Conservation (phyloP, 2,329 filamentous ascomycete genomes). For the Chaetoscypha palmicola region DNA sequence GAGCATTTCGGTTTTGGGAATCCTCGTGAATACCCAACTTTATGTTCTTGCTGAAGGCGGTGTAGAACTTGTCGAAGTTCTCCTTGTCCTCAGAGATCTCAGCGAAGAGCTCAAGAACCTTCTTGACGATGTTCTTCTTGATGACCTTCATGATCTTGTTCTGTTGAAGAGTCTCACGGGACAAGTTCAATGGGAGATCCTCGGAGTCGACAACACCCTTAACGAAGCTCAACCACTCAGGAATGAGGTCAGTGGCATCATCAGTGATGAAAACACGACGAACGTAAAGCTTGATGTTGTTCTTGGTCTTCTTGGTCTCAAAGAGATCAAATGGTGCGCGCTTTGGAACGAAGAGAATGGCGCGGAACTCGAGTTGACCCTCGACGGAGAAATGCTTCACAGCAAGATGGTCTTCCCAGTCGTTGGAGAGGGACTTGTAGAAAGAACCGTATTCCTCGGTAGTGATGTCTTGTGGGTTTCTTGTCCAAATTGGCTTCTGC, state of each 20-base stretch:
- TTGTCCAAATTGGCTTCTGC: conserved; percentile 99
- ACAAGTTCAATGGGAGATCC: conserved; percentile 98
- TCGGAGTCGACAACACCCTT: conserved; percentile 99
- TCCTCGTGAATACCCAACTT: conserved; percentile 99
- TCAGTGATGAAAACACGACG: conserved; percentile 99
- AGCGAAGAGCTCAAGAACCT: conserved; percentile 97
- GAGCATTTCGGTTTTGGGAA: conserved; percentile 84
- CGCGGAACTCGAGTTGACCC: conserved; percentile 99
- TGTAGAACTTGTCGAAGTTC: conserved; percentile 99
- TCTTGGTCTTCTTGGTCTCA: conserved; percentile 99
- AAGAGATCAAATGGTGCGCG: conserved; percentile 99
- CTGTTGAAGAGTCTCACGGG: conserved; percentile 99
- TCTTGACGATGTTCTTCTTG: conserved; percentile 99
- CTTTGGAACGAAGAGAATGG: conserved; percentile 99
- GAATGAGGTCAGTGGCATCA: conserved; percentile 97
- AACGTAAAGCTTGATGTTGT: conserved; percentile 99
- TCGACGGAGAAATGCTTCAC: conserved; percentile 99
- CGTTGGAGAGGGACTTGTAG: conserved; percentile 99
- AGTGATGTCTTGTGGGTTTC: conserved; percentile 91
- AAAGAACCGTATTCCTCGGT: conserved; percentile 97
- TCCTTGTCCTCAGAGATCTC: conserved; percentile 99
- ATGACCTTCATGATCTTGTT: conserved; percentile 99
- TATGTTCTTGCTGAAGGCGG: conserved; percentile 99
- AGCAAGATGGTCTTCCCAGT: conserved; percentile 98
- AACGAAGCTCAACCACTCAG: conserved; percentile 98